Conservation (phyloP, 2,329 filamentous ascomycete genomes). For the Trichothecium roseum region DNA sequence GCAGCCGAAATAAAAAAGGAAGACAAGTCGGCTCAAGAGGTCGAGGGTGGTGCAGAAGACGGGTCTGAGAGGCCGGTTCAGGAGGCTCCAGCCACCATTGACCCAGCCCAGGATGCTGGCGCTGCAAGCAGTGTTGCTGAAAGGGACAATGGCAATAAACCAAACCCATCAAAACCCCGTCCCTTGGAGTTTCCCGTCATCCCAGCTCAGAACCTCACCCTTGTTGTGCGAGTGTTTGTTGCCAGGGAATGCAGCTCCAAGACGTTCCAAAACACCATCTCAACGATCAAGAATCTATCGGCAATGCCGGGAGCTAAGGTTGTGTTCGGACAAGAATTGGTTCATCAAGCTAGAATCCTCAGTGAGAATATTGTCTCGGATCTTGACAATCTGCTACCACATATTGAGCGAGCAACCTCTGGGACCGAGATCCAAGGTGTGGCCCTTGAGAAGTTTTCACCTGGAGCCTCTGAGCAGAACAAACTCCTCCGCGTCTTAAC, state of each 20-base stretch:
- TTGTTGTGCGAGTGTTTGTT: constrained; percentile 95
- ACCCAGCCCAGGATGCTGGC: constrained; percentile 1
- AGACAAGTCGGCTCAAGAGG: constrained; percentile 6
- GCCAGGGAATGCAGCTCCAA: constrained; percentile 94
- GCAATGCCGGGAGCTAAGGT: constrained; percentile 83
- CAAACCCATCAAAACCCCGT: constrained; percentile 26
- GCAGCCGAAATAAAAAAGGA: constrained; percentile 27
- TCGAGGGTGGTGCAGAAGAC: not conserved
- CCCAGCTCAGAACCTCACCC: constrained; percentile 76
- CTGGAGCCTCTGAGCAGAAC: constrained; percentile 90
- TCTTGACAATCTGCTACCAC: constrained; percentile 71
- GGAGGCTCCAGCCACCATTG: not conserved
- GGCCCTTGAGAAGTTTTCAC: constrained; percentile 89
- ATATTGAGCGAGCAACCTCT: constrained; percentile 77
- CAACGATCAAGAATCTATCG: constrained; percentile 97
- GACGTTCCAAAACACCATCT: constrained; percentile 94
- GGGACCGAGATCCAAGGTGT: constrained; percentile 94
- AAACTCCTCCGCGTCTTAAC: constrained; percentile 88
- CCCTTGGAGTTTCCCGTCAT: constrained; percentile 72
- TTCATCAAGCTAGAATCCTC: constrained; percentile 73
- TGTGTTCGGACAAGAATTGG: constrained; percentile 86
- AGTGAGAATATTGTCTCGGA: constrained; percentile 79
- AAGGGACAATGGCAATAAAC: constrained; percentile 24
- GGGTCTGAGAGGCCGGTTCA: constrained; percentile 4
- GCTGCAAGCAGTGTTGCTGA: constrained; percentile 7